These are phyloP conservation scores for Penicillium freii DNA, from an alignment of 2,329 filamentous ascomycete species.

Conservation along the genomic window DNA sequence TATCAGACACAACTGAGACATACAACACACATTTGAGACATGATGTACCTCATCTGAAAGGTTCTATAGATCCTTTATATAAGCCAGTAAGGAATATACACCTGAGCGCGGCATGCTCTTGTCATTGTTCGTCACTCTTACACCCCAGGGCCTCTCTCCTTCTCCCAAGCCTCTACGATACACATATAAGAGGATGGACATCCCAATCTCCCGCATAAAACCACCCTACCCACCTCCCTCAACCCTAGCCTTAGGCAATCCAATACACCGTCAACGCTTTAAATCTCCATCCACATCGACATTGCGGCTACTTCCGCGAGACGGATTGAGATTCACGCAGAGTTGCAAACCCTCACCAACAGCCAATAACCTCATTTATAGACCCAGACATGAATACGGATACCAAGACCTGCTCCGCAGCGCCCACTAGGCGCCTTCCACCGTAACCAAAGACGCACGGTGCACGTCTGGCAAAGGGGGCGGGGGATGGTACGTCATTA, in stretches of 20 bases:
- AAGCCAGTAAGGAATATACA: background rate
- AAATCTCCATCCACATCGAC: constrained; percentile 55
- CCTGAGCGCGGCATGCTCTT: background rate
- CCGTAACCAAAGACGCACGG: constrained; percentile 54
- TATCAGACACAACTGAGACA: background rate
- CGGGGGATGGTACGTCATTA: constrained; percentile 63
- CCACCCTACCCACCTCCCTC: too few species aligned
- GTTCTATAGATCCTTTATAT: too few species aligned
- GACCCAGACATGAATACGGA: constrained; percentile 17
- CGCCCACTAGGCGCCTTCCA: constrained; percentile 49
- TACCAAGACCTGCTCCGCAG: constrained; percentile 38
- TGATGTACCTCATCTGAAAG: background rate
- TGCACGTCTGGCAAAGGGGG: constrained; percentile 65
- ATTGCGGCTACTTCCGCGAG: constrained; percentile 64
- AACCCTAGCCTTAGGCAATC: too few species aligned
- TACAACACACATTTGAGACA: background rate
- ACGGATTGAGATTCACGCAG: constrained; percentile 53
- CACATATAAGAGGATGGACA: too few species aligned
- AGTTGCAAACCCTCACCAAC: too few species aligned
- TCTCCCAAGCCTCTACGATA: too few species aligned
- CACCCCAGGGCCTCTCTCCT: too few species aligned
- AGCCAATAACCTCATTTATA: too few species aligned
- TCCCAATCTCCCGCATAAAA: too few species aligned
- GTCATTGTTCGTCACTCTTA: background rate
- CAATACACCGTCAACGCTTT: constrained; percentile 48